Percentiles rank a stretch among this genome's conserved stretches.
phyloP scores from a whole-genome alignment of 2,329 filamentous ascomycete species.

The Xylariaceae sp. region DNA sequence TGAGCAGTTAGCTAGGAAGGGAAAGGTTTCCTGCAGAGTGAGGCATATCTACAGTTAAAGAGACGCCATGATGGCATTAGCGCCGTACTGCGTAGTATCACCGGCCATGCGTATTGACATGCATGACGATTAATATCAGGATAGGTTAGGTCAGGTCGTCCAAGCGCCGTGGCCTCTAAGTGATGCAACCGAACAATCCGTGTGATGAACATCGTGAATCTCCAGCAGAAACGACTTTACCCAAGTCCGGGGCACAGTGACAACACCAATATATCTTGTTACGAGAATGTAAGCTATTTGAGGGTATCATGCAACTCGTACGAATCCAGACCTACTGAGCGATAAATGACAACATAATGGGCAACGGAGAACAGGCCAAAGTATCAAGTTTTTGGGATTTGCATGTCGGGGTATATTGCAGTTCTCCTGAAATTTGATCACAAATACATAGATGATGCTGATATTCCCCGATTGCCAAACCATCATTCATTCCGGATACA shows the following conservation, averaged over 20 bases:
- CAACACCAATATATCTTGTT: background rate
- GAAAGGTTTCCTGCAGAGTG: background rate
- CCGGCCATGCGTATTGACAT: background rate
- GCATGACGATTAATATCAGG: constrained; percentile 3
- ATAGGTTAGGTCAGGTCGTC: constrained; percentile 5
- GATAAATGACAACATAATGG: background rate
- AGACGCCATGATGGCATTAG: constrained; percentile 5
- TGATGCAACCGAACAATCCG: constrained; percentile 12
- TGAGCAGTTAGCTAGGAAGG: background rate
- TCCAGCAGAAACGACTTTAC: no score
- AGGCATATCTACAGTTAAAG: constrained; percentile 3
- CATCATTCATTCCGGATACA: constrained; percentile 1
- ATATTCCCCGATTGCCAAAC: constrained; percentile 15
- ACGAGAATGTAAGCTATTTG: background rate
- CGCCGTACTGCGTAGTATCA: constrained; percentile 4
- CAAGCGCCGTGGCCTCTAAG: background rate
- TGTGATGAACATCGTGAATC: no score
- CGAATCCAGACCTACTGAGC: background rate
- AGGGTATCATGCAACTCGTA: background rate
- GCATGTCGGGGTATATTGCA: constrained; percentile 4
- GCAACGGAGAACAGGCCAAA: background rate
- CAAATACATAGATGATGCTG: constrained; percentile 18
- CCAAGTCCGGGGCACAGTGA: background rate
- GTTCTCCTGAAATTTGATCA: constrained; percentile 13
- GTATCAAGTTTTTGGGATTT: constrained; percentile 4